Percentiles rank a stretch among this genome's conserved stretches.
phyloP scores from a whole-genome alignment of 257 asterid species.

The Jaltomata sinuosa region DNA sequence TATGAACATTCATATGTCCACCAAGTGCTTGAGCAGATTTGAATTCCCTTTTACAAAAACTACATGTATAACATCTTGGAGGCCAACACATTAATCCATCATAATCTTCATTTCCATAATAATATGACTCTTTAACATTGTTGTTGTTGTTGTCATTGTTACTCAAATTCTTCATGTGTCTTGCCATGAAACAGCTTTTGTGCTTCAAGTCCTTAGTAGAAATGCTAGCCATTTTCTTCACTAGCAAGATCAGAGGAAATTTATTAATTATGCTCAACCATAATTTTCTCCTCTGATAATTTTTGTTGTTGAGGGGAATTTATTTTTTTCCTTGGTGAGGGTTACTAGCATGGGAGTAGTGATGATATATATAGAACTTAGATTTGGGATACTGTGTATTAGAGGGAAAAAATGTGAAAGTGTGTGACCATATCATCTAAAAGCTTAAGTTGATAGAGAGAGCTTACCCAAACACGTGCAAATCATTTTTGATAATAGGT shows the following conservation, averaged over 20 bases:
- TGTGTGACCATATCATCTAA: no score
- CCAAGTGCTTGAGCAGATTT: conserved; percentile 96
- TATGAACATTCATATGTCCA: conserved; percentile 95
- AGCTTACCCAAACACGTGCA: no score
- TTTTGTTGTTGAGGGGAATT: background rate
- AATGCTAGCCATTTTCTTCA: background rate
- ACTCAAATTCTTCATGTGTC: background rate
- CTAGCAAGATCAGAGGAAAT: background rate
- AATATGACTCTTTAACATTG: conserved; percentile 19
- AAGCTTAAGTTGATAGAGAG: no score
- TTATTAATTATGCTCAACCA: background rate
- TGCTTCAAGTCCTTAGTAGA: background rate
- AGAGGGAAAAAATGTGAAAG: no score
- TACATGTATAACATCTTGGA: conserved; percentile 72
- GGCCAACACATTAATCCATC: conserved; percentile 62
- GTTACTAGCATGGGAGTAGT: background rate
- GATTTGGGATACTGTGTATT: background rate
- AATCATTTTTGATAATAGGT: no score
- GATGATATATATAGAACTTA: background rate
- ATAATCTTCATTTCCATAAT: conserved; percentile 19
- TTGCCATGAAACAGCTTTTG: background rate
- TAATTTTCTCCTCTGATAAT: no score
- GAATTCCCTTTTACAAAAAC: conserved; percentile 80
- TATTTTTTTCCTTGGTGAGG: background rate
- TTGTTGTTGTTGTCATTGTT: conserved; percentile 1